These are phyloP conservation scores for Diversispora epigaea DNA, from an alignment of 192 early-diverging fungal genomes.

Conservation along the genomic window DNA sequence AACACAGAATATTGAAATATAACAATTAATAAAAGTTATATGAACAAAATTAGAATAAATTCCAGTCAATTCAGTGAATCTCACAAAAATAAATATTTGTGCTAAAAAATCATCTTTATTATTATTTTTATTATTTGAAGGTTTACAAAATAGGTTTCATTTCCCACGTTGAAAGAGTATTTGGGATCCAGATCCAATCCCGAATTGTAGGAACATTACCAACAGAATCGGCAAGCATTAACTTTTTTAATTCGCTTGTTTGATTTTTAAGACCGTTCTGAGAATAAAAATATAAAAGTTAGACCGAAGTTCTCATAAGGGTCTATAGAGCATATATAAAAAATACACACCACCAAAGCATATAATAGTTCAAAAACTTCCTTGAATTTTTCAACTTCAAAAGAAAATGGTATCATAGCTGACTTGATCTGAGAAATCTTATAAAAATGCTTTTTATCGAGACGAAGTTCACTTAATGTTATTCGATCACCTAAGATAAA, in stretches of 20 bases:
- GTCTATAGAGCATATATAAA: background rate
- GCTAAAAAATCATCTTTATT: too few relatives aligned
- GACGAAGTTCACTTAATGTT: background rate
- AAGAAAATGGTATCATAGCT: slow-evolving; percentile 24
- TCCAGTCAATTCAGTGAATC: too few relatives aligned
- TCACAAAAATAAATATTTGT: too few relatives aligned
- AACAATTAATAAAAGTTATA: too few relatives aligned
- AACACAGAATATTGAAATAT: too few relatives aligned
- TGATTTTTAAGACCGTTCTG: slow-evolving; percentile 17
- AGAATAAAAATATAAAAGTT: slow-evolving; percentile 26
- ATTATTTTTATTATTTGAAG: too few relatives aligned
- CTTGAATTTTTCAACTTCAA: slow-evolving; percentile 16
- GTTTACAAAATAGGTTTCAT: too few relatives aligned
- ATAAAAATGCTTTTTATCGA: slow-evolving; percentile 15
- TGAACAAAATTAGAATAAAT: too few relatives aligned
- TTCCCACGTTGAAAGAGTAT: background rate
- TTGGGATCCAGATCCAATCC: slow-evolving; percentile 32
- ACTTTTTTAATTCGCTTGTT: slow-evolving; percentile 22
- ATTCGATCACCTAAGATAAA: slow-evolving; percentile 21
- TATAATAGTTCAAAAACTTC: slow-evolving; percentile 29
- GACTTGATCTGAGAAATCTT: slow-evolving; percentile 21
- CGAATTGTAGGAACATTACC: slow-evolving; percentile 7
- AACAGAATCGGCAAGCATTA: slow-evolving; percentile 1
- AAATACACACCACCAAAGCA: slow-evolving; percentile 23
- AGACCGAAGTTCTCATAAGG: background rate